Conservation (phyloP, 176 grass and related monocot species). For the Oryza australiensis region DNA sequence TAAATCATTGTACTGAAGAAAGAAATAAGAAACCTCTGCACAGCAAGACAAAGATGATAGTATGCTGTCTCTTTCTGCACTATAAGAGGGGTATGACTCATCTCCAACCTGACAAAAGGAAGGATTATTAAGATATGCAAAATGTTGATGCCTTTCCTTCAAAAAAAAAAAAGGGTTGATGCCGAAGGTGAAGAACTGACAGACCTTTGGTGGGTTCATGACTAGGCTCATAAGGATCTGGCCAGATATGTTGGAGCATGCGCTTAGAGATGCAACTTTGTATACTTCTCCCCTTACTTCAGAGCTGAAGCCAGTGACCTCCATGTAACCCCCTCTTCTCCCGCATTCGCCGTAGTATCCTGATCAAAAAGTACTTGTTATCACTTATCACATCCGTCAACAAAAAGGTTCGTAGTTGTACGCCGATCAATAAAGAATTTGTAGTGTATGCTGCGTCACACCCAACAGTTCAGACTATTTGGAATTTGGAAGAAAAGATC, state of each 20-base stretch:
- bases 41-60: slow-evolving; percentile 63
- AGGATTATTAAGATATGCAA: slow-evolving; percentile 1
- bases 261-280: slow-evolving; percentile 90
- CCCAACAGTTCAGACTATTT: neutral
- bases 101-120: slow-evolving; percentile 67
- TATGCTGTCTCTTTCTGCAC: slow-evolving; percentile 54
- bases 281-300: slow-evolving; percentile 92
- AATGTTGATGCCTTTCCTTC: neutral
- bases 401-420: neutral
- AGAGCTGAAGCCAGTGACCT: slow-evolving; percentile 81
- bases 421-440: neutral
- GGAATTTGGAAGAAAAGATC: neutral
- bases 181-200: neutral
- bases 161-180: neutral
- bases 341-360: slow-evolving; percentile 97
- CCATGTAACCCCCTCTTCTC: slow-evolving; percentile 97
- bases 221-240: slow-evolving; percentile 90
- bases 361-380: slow-evolving; percentile 14
- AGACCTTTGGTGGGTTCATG: slow-evolving; percentile 97
- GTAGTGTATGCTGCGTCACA: neutral
- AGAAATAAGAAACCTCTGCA: slow-evolving; percentile 47
- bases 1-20: neutral
- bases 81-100: slow-evolving; percentile 65
- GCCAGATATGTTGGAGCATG: slow-evolving; percentile 92
- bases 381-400: neutral